Evolutionary conservation across 2,329 filamentous ascomycete species (phyloP), one percentile per base, ranked within the genome.

Genomic region (Aspergillus viridinutans): DNA sequence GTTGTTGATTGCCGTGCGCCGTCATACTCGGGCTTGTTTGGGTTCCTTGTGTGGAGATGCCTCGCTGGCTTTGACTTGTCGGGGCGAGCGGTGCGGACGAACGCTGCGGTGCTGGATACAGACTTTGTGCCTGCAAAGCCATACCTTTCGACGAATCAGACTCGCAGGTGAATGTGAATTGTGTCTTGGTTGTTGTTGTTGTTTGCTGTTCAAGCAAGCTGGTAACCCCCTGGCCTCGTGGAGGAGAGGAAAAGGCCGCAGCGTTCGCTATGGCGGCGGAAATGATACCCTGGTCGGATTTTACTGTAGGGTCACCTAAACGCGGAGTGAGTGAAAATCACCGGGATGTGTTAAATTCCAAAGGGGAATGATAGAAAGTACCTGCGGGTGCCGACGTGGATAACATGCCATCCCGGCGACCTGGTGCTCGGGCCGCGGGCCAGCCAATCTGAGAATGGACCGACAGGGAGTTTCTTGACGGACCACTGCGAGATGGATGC

Each of bases 91-190:
- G 67, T 21, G 65, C 65, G 14, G 69, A 67, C 8, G 69, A 68
- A 12, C 70, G 69, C 35, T 71, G 75, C 9, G 73, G 73, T 25
- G 76, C 63, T 28, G 72, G 65, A 69, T 77, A 72, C 50, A 71
- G 61, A 61, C 77, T 79, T 58, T 81, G 78, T 68, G 87, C 85
- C 47, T 90, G 89, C 86, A 89, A 90, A 52, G 87, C 85, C 71
- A 91, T 84, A 55, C 88, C 86, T 58, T 88, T 90, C 1, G 90
- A 87, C 40, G 92, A 90, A 70, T 94, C 91, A 1, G 92, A 93
- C 67, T 95, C 90, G 74, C 92, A 97, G 12, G 91, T 96, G 70
- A 99, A 99, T 9, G 94, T 99, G 72, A 99, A 99, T 66, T 97
- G 91, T 0, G 90, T 89, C 56, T 92, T 90, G 5, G 88, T 84